Base-by-base conservation (phyloP, 331 rosid genomes). In the Cydonia oblonga region DNA sequence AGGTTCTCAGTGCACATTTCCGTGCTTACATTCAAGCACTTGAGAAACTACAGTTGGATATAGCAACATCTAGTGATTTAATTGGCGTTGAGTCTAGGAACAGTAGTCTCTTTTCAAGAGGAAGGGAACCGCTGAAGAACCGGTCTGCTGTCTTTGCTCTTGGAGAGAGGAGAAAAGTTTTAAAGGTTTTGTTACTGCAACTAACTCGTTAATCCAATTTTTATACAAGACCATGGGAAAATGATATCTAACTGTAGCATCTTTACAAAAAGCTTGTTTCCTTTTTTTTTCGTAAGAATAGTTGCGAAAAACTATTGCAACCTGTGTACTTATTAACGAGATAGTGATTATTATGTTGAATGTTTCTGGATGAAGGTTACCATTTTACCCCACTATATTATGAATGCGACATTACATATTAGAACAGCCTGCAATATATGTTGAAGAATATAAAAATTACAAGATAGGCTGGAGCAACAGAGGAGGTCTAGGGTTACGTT, bases 1-100 rank as follows among this genome's bases (percentile, higher is more conserved):
- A 93, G 98, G 99, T 95, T 81, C 89, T 95, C 56, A 85, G 99
- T 84, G 97, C 99, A 53, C 99, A 91, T 86, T 95, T 95, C 81
- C 91, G 97, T 9, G 97, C 96, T 66, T 95, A 95, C 71, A 91
- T 95, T 75, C 99, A 83, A 73, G 99, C 99, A 35, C 71, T 95
- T 61, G 99, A 95, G 87, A 95, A 95, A 78, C 85, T 95, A 33
- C 97, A 91, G 84, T 62, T 91, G 85, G 99, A 95, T 86, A 95
- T 95, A 79, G 99, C 99, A 76, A 88, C 99, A 76, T 79, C 87
- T 65, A 85, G 81, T 83, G 99, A 95, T 88, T 86, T 95, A 84
- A 95, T 95, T 87, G 98, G 99, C 29, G 88, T 95, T 54, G 99
- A 95, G 80, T 84, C 99, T 63, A 89, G 97, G 80, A 86, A 83